A percentile compares a stretch with the other conserved stretches of the same genome.
Conservation (phyloP, 345 rosid species). For the Salix arbutifolia region DNA sequence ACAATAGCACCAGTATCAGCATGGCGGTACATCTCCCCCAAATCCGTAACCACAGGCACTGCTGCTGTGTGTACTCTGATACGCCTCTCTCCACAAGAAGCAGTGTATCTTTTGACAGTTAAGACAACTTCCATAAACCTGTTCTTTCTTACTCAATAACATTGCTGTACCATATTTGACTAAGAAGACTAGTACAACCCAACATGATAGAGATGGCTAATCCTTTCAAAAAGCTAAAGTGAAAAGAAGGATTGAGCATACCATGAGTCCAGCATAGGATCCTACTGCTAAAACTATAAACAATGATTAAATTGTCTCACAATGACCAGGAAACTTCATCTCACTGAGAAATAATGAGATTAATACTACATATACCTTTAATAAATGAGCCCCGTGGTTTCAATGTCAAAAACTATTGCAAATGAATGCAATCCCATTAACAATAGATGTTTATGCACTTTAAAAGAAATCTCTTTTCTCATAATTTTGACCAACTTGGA, state of each 20-base stretch:
- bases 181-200: not conserved
- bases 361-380: no score
- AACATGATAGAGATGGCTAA: not conserved
- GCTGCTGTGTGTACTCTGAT: conserved; percentile 93
- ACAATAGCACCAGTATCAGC: conserved; percentile 91
- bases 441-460: not conserved
- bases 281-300: no score
- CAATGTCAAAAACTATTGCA: not conserved
- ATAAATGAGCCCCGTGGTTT: not conserved
- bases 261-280: no score
- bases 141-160: not conserved
- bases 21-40: conserved; percentile 92
- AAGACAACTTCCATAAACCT: conserved; percentile 34
- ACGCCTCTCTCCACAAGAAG: conserved; percentile 99
- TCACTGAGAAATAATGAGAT: no score
- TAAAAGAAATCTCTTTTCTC: not conserved
- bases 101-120: conserved; percentile 74
- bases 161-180: not conserved
- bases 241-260: no score
- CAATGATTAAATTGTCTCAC: no score
- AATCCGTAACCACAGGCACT: conserved; percentile 85
- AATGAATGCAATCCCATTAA: not conserved
- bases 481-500: not conserved
- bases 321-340: no score
- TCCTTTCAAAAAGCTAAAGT: no score